Conservation (phyloP, 805 yeast species). For the Saccharomycopsis fodiens region DNA sequence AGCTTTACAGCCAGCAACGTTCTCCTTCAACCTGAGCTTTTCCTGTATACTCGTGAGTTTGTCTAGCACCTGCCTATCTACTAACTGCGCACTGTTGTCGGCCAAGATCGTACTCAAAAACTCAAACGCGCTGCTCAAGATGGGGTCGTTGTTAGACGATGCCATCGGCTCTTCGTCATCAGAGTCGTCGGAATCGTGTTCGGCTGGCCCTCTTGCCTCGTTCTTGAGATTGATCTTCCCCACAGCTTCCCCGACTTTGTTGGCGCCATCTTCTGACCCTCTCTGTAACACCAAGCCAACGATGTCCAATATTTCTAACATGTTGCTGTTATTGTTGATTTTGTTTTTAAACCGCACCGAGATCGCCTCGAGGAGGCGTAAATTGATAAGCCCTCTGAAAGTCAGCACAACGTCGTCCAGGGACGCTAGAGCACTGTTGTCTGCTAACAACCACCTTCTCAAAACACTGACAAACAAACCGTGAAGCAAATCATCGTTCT, state of each 20-base stretch:
- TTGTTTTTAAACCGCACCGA: constrained; percentile 51
- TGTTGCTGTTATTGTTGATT: constrained; percentile 34
- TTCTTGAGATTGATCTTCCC: no score
- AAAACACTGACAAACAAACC: constrained; percentile 44
- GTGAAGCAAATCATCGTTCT: constrained; percentile 37
- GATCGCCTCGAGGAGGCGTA: constrained; percentile 57
- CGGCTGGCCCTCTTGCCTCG: constrained; percentile 8
- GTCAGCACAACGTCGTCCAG: constrained; percentile 36
- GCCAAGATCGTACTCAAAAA: constrained; percentile 32
- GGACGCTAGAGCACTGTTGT: neutral
- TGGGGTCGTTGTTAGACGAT: constrained; percentile 7
- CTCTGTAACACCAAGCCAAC: constrained; percentile 34
- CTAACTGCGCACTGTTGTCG: constrained; percentile 23
- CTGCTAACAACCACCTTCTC: constrained; percentile 47
- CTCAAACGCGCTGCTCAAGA: constrained; percentile 30
- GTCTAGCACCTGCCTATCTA: constrained; percentile 5
- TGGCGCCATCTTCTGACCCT: neutral
- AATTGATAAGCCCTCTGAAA: constrained; percentile 46
- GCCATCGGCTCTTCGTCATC: constrained; percentile 30
- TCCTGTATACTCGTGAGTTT: constrained; percentile 28
- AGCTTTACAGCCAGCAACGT: neutral
- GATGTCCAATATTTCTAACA: constrained; percentile 42
- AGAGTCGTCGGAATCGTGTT: no score
- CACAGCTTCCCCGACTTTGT: constrained; percentile 11
- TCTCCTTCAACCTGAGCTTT: constrained; percentile 19